These are phyloP conservation scores for Naganishia liquefaciens DNA, from an alignment of 1,284 basidiomycete genomes.

Conservation along the genomic window DNA sequence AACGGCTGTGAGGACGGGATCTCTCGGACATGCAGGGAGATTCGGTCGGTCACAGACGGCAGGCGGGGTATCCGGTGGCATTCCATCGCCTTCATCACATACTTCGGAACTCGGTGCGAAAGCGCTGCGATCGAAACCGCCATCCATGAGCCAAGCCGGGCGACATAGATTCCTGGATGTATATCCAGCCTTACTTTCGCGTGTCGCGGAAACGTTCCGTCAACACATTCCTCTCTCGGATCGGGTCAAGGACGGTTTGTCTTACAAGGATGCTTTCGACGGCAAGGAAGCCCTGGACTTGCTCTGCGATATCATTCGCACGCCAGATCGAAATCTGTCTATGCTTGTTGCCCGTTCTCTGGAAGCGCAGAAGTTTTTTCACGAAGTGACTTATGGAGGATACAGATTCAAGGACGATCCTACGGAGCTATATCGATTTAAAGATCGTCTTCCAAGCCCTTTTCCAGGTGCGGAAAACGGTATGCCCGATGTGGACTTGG, in stretches of 20 bases:
- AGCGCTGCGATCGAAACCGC: slow-evolving; percentile 40
- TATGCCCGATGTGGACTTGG: slow-evolving; percentile 14
- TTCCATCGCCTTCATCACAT: slow-evolving; percentile 38
- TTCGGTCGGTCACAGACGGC: slow-evolving; percentile 30
- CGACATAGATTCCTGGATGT: slow-evolving; percentile 68
- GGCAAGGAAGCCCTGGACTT: slow-evolving; percentile 95
- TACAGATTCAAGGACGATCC: slow-evolving; percentile 88
- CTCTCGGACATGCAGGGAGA: slow-evolving; percentile 39
- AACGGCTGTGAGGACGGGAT: slow-evolving; percentile 45
- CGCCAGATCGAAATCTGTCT: slow-evolving; percentile 93
- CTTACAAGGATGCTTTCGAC: slow-evolving; percentile 95
- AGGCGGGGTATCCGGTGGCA: slow-evolving; percentile 32
- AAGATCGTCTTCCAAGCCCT: slow-evolving; percentile 51
- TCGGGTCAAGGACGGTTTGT: slow-evolving; percentile 87
- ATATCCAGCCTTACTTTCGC: slow-evolving; percentile 91
- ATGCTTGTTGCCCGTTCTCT: slow-evolving; percentile 89
- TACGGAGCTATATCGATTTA: slow-evolving; percentile 91
- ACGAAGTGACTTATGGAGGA: slow-evolving; percentile 93
- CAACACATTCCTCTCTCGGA: slow-evolving; percentile 75
- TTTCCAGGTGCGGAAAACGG: slow-evolving; percentile 40
- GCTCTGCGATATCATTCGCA: slow-evolving; percentile 97
- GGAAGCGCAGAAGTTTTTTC: slow-evolving; percentile 98
- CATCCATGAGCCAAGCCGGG: slow-evolving; percentile 38
- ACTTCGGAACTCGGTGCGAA: slow-evolving; percentile 45
- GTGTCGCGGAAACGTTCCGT: slow-evolving; percentile 90